Base-by-base conservation (phyloP, 495 filamentous ascomycete species). In the Penicillium egyptiacum region DNA sequence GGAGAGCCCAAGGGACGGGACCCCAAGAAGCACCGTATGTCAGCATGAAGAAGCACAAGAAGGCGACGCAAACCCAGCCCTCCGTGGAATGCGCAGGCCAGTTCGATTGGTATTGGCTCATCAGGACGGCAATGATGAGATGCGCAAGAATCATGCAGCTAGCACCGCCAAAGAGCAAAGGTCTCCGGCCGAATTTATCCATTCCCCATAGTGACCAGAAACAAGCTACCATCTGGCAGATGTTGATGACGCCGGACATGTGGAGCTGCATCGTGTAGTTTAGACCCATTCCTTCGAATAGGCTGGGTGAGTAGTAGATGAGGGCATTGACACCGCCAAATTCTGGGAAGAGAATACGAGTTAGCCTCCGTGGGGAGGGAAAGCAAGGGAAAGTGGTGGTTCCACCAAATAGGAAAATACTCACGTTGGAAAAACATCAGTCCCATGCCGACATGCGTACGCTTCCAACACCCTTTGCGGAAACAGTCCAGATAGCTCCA, bases 181-280 rank as follows among this genome's bases (percentile, higher is more conserved):
- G 61, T 17, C 69, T 58, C 19, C 72, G 59, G 25, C 72, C 72
- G 26, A 75, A 66, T 20, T 19, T 37, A 14, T 75, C 72, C 62
- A 75, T 68, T 3, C 64, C 67, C 61, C 61, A 70, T 2, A 73
- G 41, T 31, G 61, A 64, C 17, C 50, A 57, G 4, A 60, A 45
- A 5, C 67, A 65, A 19, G 65, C 73, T 12, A 72, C 57, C 12
- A 75, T 54, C 42, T 82, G 77, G 22, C 70, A 69, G 40, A 80
- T 62, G 53, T 81, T 81, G 6, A 78, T 62, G 11, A 82, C 72
- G 9, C 79, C 80, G 16, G 75, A 78, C 63, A 81, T 72, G 51
- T 70, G 71, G 14, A 81, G 65, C 45, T 74, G 71, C 71, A 79
- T 79, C 14, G 63, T 61, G 59, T 79, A 71, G 47, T 73, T 54